phyloP scores from a whole-genome alignment of 805 yeast species.

The Wickerhamomyces canadensis region DNA sequence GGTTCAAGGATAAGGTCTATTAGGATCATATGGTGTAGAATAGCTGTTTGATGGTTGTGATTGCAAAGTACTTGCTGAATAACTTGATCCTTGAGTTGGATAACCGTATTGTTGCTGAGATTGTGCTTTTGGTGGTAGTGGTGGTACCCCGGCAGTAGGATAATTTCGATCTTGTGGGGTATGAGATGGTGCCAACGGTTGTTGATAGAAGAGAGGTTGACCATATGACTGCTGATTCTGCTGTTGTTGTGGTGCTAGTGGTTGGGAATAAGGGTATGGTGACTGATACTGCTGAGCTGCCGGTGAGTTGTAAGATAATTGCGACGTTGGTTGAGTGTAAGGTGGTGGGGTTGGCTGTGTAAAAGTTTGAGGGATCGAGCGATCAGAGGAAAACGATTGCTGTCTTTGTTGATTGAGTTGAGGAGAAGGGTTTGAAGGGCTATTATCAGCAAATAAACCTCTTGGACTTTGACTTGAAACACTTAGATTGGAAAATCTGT shows the following conservation, averaged over 20 bases:
- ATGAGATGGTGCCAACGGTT: slow-evolving; percentile 1
- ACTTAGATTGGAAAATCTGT: slow-evolving; percentile 17
- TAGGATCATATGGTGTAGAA: slow-evolving; percentile 23
- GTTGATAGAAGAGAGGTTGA: not conserved
- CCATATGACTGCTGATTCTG: too few relatives aligned
- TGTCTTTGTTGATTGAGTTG: slow-evolving; percentile 7
- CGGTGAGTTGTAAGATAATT: slow-evolving; percentile 6
- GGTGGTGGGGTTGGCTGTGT: slow-evolving; percentile 1
- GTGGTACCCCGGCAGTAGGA: slow-evolving; percentile 13
- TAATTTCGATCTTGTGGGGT: slow-evolving; percentile 3
- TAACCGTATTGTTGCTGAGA: slow-evolving; percentile 31
- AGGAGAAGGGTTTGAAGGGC: not conserved
- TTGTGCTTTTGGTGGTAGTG: slow-evolving; percentile 10
- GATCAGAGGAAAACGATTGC: slow-evolving; percentile 9
- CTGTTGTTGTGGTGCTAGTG: too few relatives aligned
- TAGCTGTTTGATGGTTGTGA: slow-evolving; percentile 8
- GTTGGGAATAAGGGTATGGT: not conserved
- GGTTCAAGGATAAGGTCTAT: slow-evolving; percentile 8
- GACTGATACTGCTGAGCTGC: slow-evolving; percentile 11
- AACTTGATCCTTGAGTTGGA: slow-evolving; percentile 5
- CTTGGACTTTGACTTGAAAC: slow-evolving; percentile 15
- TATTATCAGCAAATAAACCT: slow-evolving; percentile 9
- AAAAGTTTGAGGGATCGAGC: slow-evolving; percentile 2
- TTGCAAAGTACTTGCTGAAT: slow-evolving; percentile 3
- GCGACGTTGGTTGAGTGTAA: slow-evolving; percentile 4